phyloP scores from a whole-genome alignment of 1,139 yeast species.

The Hemisphaericaspora subhashii region DNA sequence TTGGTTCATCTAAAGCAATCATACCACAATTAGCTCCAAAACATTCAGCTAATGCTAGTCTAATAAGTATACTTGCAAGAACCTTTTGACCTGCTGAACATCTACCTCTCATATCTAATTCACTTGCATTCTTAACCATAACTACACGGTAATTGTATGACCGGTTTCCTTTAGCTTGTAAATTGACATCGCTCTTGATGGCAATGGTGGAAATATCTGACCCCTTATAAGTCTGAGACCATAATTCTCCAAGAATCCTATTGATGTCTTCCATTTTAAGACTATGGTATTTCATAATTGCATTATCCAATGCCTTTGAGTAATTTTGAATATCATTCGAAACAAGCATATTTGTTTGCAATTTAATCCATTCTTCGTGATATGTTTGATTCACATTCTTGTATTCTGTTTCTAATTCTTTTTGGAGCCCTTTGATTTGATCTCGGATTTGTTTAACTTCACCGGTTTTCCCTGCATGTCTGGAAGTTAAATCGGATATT shows the following conservation, averaged over 20 bases:
- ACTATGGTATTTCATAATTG: constrained; percentile 91
- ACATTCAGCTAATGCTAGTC: constrained; percentile 92
- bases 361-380: constrained; percentile 69
- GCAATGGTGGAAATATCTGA: constrained; percentile 92
- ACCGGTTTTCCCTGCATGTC: constrained; percentile 78
- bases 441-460: constrained; percentile 82
- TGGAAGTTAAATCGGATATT: constrained; percentile 60
- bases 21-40: constrained; percentile 95
- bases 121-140: constrained; percentile 90
- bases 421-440: constrained; percentile 56
- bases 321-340: constrained; percentile 83
- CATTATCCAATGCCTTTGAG: constrained; percentile 83
- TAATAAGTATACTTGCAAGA: constrained; percentile 84
- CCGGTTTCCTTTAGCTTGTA: constrained; percentile 57
- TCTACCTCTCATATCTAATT: constrained; percentile 95
- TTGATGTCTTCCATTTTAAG: constrained; percentile 93
- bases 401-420: constrained; percentile 71
- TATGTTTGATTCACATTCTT: constrained; percentile 63
- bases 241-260: constrained; percentile 79
- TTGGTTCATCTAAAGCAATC: constrained; percentile 96
- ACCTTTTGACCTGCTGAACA: constrained; percentile 99
- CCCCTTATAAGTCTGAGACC: constrained; percentile 94
- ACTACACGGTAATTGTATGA: constrained; percentile 92
- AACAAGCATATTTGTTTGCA: constrained; percentile 77
- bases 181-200: constrained; percentile 76